Base-by-base conservation (phyloP, 164 flowering plant species). In the Piper betle region DNA sequence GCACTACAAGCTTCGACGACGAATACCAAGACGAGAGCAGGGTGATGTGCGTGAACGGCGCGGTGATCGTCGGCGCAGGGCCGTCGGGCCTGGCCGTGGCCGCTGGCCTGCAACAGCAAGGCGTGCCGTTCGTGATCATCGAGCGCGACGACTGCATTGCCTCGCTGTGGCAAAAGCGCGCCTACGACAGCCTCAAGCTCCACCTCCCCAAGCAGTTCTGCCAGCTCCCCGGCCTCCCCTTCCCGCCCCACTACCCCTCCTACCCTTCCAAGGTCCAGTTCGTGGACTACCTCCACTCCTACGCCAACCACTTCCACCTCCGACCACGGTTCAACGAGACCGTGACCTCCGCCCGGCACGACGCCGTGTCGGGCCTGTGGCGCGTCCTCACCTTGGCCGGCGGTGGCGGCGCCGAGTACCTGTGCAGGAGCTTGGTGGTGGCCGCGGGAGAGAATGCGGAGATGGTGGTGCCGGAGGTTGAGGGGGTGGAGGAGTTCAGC, bases 401-500 rank as follows among this genome's bases (percentile, higher is more conserved):
- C 61, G 62, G 42, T 46, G 40, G 42, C 4, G 62, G 48, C n/a
- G 78, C 80, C 15, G 92, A 82, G 76, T 88, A 88, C 71, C 71
- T 84, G 37, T 81, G 85, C 62, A 13, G 64, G 64, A 82, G 90
- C 86, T 78, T 88, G 15, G 88, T 88, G 57, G 92, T 88, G 53
- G 96, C 92, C 41, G 82, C 96, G 2, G 96, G 96, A 3, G 90
- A 88, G 68, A 86, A 88, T 71, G 92, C 92, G 0, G 86, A 85
- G 74, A 61, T 70, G 15, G 78, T 84, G 16, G 70, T 81, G 64
- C 92, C 92, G 1, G 84, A 82, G 53, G 73, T 84, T 39, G 80
- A 79, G 52, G 91, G 90, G 6, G 18, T 82, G 58, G 56, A 60
- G 2, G 82, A 81, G 20, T 88, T 86, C 48, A 69, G 72, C 1